Conservation (phyloP, 441 rosid species). For the Gossypium trilobum region DNA sequence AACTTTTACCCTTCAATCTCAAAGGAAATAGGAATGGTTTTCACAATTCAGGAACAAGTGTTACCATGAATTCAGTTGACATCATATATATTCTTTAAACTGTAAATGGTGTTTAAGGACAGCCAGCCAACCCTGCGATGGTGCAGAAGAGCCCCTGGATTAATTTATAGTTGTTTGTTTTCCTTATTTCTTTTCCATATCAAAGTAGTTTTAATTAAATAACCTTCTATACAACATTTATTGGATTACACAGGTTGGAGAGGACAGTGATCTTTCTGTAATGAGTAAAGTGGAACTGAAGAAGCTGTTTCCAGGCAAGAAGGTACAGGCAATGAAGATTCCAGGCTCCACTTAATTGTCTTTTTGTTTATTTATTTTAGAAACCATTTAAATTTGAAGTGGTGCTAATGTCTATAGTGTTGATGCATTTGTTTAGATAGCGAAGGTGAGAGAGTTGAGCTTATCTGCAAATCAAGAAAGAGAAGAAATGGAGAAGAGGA, state of each 20-base stretch:
- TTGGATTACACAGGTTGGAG: slow-evolving; percentile 31
- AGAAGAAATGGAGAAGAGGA: slow-evolving; percentile 67
- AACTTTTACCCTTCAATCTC: background rate
- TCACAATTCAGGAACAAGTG: background rate
- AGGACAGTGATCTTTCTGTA: slow-evolving; percentile 50
- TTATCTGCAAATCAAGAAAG: slow-evolving; percentile 86
- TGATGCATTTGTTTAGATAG: slow-evolving; percentile 32
- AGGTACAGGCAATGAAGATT: slow-evolving; percentile 25
- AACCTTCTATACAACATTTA: background rate
- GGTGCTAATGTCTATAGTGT: background rate
- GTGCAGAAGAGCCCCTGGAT: background rate
- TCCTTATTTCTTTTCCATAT: background rate
- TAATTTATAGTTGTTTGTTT: background rate
- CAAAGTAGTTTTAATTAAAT: background rate
- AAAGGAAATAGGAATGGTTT: background rate
- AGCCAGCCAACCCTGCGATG: background rate
- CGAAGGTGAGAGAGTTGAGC: slow-evolving; percentile 53
- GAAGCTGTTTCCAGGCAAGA: slow-evolving; percentile 43
- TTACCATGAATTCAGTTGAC: background rate
- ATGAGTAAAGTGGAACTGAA: slow-evolving; percentile 49
- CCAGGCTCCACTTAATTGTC: background rate
- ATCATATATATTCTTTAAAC: background rate
- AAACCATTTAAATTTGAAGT: background rate
- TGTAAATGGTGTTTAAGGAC: background rate
- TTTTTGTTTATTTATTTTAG: background rate